Evolutionary conservation across 2,329 filamentous ascomycete species (phyloP).

Genomic region (Canariomyces notabilis): DNA sequence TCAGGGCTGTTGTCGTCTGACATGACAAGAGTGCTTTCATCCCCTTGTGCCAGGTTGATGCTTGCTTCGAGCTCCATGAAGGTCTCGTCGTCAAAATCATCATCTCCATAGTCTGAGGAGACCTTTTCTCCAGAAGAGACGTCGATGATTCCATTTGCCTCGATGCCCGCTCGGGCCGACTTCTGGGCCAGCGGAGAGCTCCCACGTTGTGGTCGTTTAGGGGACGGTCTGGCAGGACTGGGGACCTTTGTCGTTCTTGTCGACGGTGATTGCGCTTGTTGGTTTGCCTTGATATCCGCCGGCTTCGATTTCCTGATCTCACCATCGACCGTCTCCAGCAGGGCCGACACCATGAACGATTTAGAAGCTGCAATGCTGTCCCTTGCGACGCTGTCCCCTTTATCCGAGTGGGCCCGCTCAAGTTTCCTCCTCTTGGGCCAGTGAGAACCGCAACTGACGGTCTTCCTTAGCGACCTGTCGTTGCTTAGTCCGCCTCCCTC

Average conservation of each 20-base stretch:
- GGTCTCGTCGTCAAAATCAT: conserved; percentile 49
- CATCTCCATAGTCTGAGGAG: conserved; percentile 46
- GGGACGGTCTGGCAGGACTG: conserved; percentile 10
- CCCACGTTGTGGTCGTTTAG: not conserved
- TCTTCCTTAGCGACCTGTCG: conserved; percentile 52
- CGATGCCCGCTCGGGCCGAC: not conserved
- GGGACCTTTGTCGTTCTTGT: conserved; percentile 32
- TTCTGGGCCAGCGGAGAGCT: conserved; percentile 20
- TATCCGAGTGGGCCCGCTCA: conserved; percentile 41
- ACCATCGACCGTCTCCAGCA: conserved; percentile 61
- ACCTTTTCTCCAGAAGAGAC: conserved; percentile 4
- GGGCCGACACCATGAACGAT: conserved; percentile 52
- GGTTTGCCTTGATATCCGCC: conserved; percentile 27
- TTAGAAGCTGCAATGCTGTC: conserved; percentile 49
- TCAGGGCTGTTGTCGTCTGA: conserved; percentile 5
- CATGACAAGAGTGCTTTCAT: conserved; percentile 15
- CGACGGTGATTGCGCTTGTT: conserved; percentile 39
- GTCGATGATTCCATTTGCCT: not conserved
- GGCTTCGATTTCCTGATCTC: conserved; percentile 43
- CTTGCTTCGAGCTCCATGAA: conserved; percentile 50
- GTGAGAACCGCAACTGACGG: conserved; percentile 63
- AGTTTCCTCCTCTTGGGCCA: conserved; percentile 67
- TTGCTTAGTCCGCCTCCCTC: conserved; percentile 36
- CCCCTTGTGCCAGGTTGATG: conserved; percentile 29
- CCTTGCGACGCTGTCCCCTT: conserved; percentile 30